Percentiles rank a stretch among this genome's conserved stretches.
These are phyloP conservation scores for Opeltia flavorubescens DNA, from an alignment of 495 filamentous ascomycete genomes.

Conservation along the genomic window DNA sequence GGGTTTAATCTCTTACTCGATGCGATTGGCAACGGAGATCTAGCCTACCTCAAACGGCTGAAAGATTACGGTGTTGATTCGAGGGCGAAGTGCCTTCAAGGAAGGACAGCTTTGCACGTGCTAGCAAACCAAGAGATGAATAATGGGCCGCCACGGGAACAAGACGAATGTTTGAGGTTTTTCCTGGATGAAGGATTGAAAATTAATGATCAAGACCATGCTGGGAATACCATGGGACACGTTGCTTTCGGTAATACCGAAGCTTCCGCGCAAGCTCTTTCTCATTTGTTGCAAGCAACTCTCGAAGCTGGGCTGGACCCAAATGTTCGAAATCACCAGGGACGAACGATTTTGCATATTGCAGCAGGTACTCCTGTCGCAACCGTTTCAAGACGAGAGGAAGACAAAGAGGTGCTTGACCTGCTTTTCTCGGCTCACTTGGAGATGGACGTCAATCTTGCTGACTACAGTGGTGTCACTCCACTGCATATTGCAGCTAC, in stretches of 20 bases:
- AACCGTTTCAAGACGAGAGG: neutral
- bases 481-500: neutral
- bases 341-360: neutral
- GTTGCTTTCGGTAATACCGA: neutral
- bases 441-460: neutral
- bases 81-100: neutral
- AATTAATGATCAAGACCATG: neutral
- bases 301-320: neutral
- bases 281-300: neutral
- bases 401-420: neutral
- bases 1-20: neutral
- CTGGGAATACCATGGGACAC: neutral
- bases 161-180: neutral
- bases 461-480: neutral
- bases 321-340: neutral
- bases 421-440: neutral
- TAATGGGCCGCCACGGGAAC: neutral
- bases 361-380: neutral
- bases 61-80: neutral
- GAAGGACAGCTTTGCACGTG: neutral
- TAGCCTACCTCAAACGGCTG: neutral
- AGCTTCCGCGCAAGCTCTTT: too few species aligned
- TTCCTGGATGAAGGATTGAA: neutral
- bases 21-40: neutral
- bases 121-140: neutral